These are phyloP conservation scores for Lathyrus aphaca DNA, from an alignment of 306 rosid genomes.

Conservation along the genomic window DNA sequence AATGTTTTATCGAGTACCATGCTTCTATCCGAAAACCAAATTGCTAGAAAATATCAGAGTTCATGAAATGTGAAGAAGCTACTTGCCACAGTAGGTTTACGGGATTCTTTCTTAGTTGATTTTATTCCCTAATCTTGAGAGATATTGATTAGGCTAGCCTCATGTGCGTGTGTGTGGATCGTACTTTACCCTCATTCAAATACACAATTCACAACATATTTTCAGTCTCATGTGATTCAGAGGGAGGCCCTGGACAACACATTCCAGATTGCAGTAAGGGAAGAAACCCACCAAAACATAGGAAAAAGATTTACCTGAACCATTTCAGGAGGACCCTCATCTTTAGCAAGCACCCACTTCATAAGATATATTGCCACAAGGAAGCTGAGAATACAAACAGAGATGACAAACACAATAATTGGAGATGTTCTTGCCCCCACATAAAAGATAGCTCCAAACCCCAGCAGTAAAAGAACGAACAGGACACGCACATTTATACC, in stretches of 20 bases:
- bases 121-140: neutral
- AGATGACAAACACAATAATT: conserved; percentile 80
- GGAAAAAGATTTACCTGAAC: conserved; percentile 70
- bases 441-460: conserved; percentile 75
- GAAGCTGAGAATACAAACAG: conserved; percentile 90
- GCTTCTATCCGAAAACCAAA: neutral
- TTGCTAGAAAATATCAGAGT: conserved; percentile 11
- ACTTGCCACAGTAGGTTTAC: neutral
- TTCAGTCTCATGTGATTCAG: no score
- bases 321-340: conserved; percentile 99
- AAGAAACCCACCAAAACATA: conserved; percentile 31
- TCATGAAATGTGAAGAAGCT: conserved; percentile 24
- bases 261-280: no score
- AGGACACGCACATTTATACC: conserved; percentile 79
- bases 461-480: conserved; percentile 66
- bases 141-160: neutral
- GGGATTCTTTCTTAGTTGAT: neutral
- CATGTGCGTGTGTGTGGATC: neutral
- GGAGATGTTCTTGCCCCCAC: conserved; percentile 92
- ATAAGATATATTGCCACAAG: conserved; percentile 70
- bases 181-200: neutral
- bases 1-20: no score
- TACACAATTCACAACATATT: neutral
- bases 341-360: conserved; percentile 97
- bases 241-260: no score